phyloP scores from a whole-genome alignment of 495 filamentous ascomycete species.

The Polyplosphaeria fusca region DNA sequence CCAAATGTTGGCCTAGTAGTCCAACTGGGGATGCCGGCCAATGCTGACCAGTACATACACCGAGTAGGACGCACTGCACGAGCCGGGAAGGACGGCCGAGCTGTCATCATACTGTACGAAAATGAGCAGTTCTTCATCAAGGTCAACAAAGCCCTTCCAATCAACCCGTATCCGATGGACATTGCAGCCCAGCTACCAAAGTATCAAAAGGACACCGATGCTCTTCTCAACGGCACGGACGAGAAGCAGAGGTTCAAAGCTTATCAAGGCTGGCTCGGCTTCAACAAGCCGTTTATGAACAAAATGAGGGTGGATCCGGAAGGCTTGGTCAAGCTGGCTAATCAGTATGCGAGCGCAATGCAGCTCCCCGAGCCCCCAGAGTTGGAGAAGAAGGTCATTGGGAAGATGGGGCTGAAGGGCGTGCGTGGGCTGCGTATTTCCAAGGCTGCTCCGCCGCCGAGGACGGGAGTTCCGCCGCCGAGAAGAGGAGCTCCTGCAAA shows the following conservation, averaged over 20 bases:
- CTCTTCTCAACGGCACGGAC: conserved; percentile 45
- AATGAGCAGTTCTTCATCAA: conserved; percentile 60
- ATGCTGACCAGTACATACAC: conserved; percentile 68
- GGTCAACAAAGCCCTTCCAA: conserved; percentile 53
- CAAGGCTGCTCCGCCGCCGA: too few relatives aligned
- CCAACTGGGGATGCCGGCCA: conserved; percentile 61
- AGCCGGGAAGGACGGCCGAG: conserved; percentile 65
- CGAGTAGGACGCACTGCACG: conserved; percentile 70
- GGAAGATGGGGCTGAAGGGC: conserved; percentile 56
- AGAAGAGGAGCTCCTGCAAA: neutral
- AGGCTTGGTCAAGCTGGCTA: conserved; percentile 46
- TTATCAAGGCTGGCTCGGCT: conserved; percentile 57
- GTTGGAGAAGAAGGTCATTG: conserved; percentile 45
- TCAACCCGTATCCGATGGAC: conserved; percentile 51
- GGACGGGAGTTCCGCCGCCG: too few relatives aligned
- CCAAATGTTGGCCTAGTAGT: conserved; percentile 70
- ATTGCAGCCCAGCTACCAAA: conserved; percentile 41
- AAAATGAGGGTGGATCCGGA: conserved; percentile 41
- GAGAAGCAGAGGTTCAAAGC: conserved; percentile 52
- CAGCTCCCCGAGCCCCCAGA: conserved; percentile 47
- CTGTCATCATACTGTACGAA: conserved; percentile 60
- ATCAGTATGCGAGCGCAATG: conserved; percentile 47
- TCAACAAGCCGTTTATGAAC: conserved; percentile 51
- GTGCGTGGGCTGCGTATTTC: conserved; percentile 32
- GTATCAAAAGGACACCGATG: conserved; percentile 28